A percentile compares a stretch with the other conserved stretches of the same genome.
Evolutionary conservation across 805 yeast genomes (phyloP).

Genomic region (Kluyveromyces aestuarii): DNA sequence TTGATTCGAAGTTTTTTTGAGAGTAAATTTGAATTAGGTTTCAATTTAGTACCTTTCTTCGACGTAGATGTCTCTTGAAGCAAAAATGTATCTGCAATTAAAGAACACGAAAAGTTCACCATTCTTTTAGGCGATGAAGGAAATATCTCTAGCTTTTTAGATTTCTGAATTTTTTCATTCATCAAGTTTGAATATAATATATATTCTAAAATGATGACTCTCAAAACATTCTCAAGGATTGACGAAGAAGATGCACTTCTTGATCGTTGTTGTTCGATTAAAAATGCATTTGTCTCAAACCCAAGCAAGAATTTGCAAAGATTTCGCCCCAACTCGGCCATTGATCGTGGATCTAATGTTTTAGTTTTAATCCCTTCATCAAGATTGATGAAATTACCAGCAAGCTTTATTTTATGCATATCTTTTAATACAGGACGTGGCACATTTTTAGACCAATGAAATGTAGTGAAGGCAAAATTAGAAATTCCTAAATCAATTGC

Average conservation of each 20-base stretch:
- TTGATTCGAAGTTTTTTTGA: conserved; percentile 6
- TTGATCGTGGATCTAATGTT: conserved; percentile 2
- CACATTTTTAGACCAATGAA: conserved; percentile 18
- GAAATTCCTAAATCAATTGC: conserved; percentile 33
- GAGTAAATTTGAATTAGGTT: conserved; percentile 3
- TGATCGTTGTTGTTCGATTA: conserved; percentile 50
- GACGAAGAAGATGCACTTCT: conserved; percentile 38
- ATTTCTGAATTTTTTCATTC: conserved; percentile 3
- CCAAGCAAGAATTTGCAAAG: conserved; percentile 21
- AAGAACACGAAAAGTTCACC: conserved; percentile 20
- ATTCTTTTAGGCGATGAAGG: conserved; percentile 17
- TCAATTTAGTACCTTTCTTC: not conserved
- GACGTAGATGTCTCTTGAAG: not conserved
- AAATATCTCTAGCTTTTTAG: not conserved
- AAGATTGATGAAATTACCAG: conserved; percentile 7
- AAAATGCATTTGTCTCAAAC: conserved; percentile 31
- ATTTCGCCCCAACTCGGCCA: conserved; percentile 13
- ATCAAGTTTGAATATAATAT: conserved; percentile 14
- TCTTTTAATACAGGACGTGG: conserved; percentile 20
- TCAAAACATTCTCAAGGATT: conserved; percentile 43
- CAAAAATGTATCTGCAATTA: conserved; percentile 2
- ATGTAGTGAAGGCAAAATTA: conserved; percentile 27
- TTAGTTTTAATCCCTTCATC: not conserved
- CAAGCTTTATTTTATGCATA: conserved; percentile 30
- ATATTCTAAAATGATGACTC: conserved; percentile 45